A percentile compares a stretch with the other conserved stretches of the same genome.
Conservation (phyloP, 2,329 filamentous ascomycete species). For the Xylaria sp. region DNA sequence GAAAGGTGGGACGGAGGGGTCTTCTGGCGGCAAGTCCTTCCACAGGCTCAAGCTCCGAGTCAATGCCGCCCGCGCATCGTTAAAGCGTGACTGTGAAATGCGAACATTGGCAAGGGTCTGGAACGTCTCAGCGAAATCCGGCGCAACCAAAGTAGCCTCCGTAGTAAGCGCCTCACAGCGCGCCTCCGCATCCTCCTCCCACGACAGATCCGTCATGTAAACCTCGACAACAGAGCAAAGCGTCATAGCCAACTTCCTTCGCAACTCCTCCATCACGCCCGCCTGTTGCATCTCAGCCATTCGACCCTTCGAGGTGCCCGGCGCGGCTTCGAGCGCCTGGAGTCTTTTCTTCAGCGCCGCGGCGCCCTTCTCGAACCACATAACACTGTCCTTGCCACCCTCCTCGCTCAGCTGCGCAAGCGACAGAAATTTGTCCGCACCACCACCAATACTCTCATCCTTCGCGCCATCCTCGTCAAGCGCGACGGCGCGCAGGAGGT, state of each 20-base stretch:
- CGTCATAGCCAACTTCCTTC: conserved; percentile 78
- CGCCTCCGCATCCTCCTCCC: conserved; percentile 83
- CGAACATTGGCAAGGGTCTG: conserved; percentile 92
- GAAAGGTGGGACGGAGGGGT: conserved; percentile 75
- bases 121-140: conserved; percentile 78
- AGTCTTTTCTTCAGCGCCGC: conserved; percentile 67
- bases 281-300: conserved; percentile 24
- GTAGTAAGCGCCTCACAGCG: conserved; percentile 85
- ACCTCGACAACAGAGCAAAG: conserved; percentile 92
- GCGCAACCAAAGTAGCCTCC: conserved; percentile 80
- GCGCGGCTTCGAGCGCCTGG: conserved; percentile 50
- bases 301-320: neutral
- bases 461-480: conserved; percentile 71
- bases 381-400: conserved; percentile 59
- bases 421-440: conserved; percentile 91
- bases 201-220: conserved; percentile 97
- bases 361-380: conserved; percentile 67
- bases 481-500: conserved; percentile 66
- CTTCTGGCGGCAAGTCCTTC: conserved; percentile 68
- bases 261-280: conserved; percentile 57
- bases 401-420: conserved; percentile 81
- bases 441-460: conserved; percentile 68
- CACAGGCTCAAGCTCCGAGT: conserved; percentile 75
- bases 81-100: conserved; percentile 75
- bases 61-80: conserved; percentile 76